phyloP scores from a whole-genome alignment of 192 early-diverging fungal genomes.

The Linderina pennispora region DNA sequence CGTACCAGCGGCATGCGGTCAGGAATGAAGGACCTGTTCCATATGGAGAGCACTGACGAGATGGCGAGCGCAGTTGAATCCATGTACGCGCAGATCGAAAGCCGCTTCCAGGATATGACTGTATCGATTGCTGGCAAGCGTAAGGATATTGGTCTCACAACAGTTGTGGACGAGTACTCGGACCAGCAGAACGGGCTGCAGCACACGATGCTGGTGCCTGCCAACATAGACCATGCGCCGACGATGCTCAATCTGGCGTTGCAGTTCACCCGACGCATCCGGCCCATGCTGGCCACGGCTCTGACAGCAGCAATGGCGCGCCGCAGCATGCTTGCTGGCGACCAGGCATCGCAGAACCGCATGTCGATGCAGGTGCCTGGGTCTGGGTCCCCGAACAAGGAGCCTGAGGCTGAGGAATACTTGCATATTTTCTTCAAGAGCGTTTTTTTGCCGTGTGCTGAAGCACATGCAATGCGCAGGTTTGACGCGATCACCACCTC shows the following conservation, averaged over 20 bases:
- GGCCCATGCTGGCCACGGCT: conserved; percentile 14
- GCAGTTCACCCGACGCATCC: conserved; percentile 32
- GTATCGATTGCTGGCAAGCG: conserved; percentile 13
- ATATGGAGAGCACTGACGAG: conserved; percentile 28
- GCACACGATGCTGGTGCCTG: conserved; percentile 40
- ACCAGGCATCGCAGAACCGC: conserved; percentile 13
- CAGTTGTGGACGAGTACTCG: conserved; percentile 42
- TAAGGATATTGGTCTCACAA: conserved; percentile 24
- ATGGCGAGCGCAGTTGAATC: conserved; percentile 26
- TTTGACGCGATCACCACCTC: conserved; percentile 28
- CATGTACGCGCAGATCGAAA: conserved; percentile 37
- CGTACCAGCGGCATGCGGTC: conserved; percentile 11
- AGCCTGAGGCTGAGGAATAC: conserved; percentile 48
- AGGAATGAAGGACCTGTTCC: conserved; percentile 39
- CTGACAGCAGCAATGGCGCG: conserved; percentile 20
- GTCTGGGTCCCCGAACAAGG: conserved; percentile 6
- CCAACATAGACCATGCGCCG: conserved; percentile 46
- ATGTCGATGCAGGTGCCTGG: conserved; percentile 4
- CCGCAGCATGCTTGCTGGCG: conserved; percentile 37
- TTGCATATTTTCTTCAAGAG: conserved; percentile 53
- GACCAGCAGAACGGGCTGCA: conserved; percentile 32
- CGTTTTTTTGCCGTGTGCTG: conserved; percentile 76
- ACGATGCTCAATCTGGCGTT: conserved; percentile 41
- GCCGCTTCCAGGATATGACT: conserved; percentile 37
- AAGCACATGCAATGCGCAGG: conserved; percentile 70